Conservation (phyloP, 1,284 basidiomycete genomes). For the Kalmanozyma brasiliensis region DNA sequence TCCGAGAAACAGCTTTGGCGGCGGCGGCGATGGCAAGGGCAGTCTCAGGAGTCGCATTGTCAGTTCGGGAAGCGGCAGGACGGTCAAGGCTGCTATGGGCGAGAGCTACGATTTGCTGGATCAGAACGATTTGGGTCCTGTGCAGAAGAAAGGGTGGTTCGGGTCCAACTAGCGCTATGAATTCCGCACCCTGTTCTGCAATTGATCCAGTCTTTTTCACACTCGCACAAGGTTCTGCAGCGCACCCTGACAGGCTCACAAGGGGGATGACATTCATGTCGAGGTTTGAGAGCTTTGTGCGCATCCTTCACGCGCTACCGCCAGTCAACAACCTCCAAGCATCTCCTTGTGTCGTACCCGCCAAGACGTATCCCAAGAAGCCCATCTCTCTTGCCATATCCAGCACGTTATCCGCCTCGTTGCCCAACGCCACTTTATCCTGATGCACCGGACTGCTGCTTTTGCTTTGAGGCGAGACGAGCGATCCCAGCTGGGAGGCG, state of each 20-base stretch:
- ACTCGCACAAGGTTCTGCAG: no score
- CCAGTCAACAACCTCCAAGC: slow-evolving; percentile 25
- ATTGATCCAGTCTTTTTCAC: neutral
- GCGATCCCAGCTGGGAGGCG: slow-evolving; percentile 19
- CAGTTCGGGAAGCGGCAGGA: slow-evolving; percentile 6
- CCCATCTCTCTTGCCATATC: slow-evolving; percentile 34
- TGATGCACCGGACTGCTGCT: slow-evolving; percentile 9
- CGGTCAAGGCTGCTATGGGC: slow-evolving; percentile 22
- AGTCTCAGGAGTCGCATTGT: slow-evolving; percentile 23
- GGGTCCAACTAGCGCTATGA: neutral
- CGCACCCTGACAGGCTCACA: no score
- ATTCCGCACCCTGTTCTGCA: no score
- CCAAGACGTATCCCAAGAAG: slow-evolving; percentile 30
- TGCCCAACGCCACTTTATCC: slow-evolving; percentile 12
- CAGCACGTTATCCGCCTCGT: slow-evolving; percentile 32
- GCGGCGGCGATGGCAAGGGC: neutral
- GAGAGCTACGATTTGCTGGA: slow-evolving; percentile 49
- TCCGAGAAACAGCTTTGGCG: neutral
- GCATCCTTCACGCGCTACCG: neutral
- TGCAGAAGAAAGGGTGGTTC: slow-evolving; percentile 20
- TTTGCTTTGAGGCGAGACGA: slow-evolving; percentile 16
- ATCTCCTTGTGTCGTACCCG: slow-evolving; percentile 21
- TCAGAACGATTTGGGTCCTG: slow-evolving; percentile 25
- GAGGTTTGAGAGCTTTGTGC: neutral
- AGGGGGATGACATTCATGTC: neutral